Base-by-base conservation (phyloP, 139 green algal species). In the Closterium sp. region DNA sequence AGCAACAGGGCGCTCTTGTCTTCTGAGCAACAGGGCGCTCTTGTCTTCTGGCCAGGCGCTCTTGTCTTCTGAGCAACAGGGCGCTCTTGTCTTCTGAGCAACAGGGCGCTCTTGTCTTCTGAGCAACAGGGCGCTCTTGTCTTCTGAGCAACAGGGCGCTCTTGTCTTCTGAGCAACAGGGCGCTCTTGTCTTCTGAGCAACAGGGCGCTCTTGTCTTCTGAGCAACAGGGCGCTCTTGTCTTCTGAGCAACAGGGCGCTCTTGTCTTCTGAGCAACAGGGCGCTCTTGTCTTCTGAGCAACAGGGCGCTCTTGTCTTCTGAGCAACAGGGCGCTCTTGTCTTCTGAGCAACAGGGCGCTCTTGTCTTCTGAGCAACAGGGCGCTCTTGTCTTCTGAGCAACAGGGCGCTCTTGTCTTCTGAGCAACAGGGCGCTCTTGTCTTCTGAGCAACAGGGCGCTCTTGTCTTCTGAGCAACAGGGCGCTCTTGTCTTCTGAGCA, bases 81-180 rank as follows among this genome's bases (percentile, higher is more conserved):
- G n/a, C n/a, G n/a, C 95, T 96, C 92, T 99, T 99, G 98, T 96
- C 96, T 3, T 19, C 28, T 85, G 96, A 97, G 69, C 95, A n/a
- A n/a, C n/a, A n/a, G n/a, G n/a, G n/a, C n/a, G n/a, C 95, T 96
- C 92, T 99, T 99, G 98, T 96, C 96, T 3, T 19, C 28, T 85
- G 96, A 97, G 69, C 95, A n/a, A n/a, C n/a, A n/a, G n/a, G n/a
- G n/a, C n/a, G n/a, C 95, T 96, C 92, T 99, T 99, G 98, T 96
- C 96, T 3, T 19, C 28, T 85, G 96, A 97, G 69, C 95, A n/a
- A n/a, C n/a, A n/a, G n/a, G n/a, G n/a, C n/a, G n/a, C 95, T 96
- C 92, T 99, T 99, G 98, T 96, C 96, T 3, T 19, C 28, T 85
- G 96, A 97, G 69, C 95, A n/a, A n/a, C n/a, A n/a, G n/a, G n/a